phyloP scores from a whole-genome alignment of 2,329 filamentous ascomycete species.

The Aspergillus fumigatiaffinis region DNA sequence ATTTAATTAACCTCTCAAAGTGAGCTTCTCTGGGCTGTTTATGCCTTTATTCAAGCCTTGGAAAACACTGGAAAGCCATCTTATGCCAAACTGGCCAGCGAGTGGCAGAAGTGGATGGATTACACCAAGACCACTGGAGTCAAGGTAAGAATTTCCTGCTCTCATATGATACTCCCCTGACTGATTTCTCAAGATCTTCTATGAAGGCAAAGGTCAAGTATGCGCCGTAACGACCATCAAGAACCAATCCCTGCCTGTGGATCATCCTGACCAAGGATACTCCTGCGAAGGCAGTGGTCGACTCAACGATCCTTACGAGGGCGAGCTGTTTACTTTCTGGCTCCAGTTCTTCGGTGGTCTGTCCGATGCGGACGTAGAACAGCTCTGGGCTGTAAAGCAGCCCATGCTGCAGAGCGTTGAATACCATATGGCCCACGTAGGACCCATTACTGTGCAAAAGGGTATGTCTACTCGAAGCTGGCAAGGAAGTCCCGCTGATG shows the following conservation, averaged over 20 bases:
- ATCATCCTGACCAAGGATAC: conserved; percentile 28
- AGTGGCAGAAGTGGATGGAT: conserved; percentile 41
- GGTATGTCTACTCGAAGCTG: neutral
- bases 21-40: neutral
- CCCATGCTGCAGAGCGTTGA: neutral
- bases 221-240: conserved; percentile 38
- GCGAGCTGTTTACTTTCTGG: conserved; percentile 42
- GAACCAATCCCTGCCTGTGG: conserved; percentile 31
- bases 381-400: conserved; percentile 37
- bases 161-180: neutral
- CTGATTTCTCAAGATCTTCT: conserved; percentile 28
- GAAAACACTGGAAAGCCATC: conserved; percentile 22
- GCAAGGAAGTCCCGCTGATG: neutral
- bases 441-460: neutral
- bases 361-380: conserved; percentile 29
- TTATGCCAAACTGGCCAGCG: conserved; percentile 28
- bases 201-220: conserved; percentile 36
- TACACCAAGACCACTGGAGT: conserved; percentile 37
- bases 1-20: neutral
- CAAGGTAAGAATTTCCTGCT: conserved; percentile 14
- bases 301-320: conserved; percentile 44
- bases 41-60: neutral
- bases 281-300: conserved; percentile 32
- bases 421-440: neutral
- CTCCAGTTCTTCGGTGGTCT: conserved; percentile 39